These are phyloP conservation scores for Heliocybe sulcata DNA, from an alignment of 1,284 basidiomycete species.

Conservation along the genomic window DNA sequence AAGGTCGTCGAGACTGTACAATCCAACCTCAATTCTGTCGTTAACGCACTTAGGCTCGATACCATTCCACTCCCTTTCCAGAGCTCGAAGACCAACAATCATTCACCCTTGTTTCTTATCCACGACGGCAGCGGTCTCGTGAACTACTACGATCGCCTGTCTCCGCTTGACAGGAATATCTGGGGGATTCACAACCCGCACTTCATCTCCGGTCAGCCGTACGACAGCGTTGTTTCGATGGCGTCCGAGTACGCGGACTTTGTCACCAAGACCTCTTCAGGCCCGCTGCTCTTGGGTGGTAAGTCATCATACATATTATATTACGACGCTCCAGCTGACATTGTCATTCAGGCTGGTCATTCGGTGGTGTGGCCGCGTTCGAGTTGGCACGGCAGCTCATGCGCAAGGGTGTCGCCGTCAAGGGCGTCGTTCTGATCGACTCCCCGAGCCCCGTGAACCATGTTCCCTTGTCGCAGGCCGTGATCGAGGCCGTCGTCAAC, in stretches of 20 bases:
- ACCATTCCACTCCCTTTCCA: slow-evolving; percentile 33
- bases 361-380: slow-evolving; percentile 65
- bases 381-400: slow-evolving; percentile 52
- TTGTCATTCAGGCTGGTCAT: slow-evolving; percentile 58
- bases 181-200: slow-evolving; percentile 57
- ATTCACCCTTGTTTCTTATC: slow-evolving; percentile 49
- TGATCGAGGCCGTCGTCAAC: slow-evolving; percentile 30
- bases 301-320: slow-evolving; percentile 11
- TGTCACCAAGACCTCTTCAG: slow-evolving; percentile 24
- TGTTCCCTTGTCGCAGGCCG: slow-evolving; percentile 36
- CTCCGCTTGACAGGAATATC: slow-evolving; percentile 38
- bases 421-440: slow-evolving; percentile 60
- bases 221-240: slow-evolving; percentile 45
- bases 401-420: slow-evolving; percentile 31
- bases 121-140: slow-evolving; percentile 67
- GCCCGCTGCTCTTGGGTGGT: slow-evolving; percentile 54
- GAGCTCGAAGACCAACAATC: slow-evolving; percentile 11
- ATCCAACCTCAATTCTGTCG: slow-evolving; percentile 2
- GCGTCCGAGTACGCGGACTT: slow-evolving; percentile 40
- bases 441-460: slow-evolving; percentile 47
- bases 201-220: slow-evolving; percentile 34
- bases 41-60: slow-evolving; percentile 18
- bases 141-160: slow-evolving; percentile 42
- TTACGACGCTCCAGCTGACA: slow-evolving; percentile 3
- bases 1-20: slow-evolving; percentile 1